phyloP scores from a whole-genome alignment of 2,329 filamentous ascomycete species.

The Neocucurbitaria cava region DNA sequence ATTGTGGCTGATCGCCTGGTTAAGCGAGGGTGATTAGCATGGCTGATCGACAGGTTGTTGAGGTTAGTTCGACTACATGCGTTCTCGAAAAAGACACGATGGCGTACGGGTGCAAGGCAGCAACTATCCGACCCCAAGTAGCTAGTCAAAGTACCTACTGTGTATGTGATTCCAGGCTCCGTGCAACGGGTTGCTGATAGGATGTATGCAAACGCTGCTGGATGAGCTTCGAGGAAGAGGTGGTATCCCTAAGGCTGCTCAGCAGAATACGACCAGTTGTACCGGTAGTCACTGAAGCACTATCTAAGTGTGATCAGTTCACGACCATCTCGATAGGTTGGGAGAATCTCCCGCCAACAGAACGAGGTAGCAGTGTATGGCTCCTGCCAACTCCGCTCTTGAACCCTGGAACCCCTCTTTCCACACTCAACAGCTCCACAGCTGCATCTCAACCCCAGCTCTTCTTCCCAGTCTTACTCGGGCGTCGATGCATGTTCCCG shows the following conservation, averaged over 20 bases:
- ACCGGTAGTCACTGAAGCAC: too few relatives aligned
- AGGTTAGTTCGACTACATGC: slow-evolving; percentile 22
- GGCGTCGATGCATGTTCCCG: background rate
- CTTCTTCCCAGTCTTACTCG: background rate
- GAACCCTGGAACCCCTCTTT: background rate
- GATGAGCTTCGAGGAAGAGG: background rate
- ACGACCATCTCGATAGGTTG: too few relatives aligned
- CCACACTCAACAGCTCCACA: background rate
- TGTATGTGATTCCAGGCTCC: background rate
- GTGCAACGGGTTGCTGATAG: background rate
- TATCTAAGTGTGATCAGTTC: too few relatives aligned
- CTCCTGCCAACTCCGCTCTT: background rate
- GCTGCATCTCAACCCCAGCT: background rate
- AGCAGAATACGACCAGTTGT: too few relatives aligned
- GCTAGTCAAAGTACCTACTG: background rate
- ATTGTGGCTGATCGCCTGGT: slow-evolving; percentile 10
- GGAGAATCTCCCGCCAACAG: background rate
- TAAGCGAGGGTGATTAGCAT: slow-evolving; percentile 18
- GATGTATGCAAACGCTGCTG: background rate
- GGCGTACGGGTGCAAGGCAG: background rate
- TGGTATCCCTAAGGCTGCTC: background rate
- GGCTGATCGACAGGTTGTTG: slow-evolving; percentile 17
- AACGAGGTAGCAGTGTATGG: background rate
- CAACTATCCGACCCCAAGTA: background rate
- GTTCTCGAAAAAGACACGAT: slow-evolving; percentile 5